Conservation (phyloP, 1,284 basidiomycete species). For the Puccinia hordei region DNA sequence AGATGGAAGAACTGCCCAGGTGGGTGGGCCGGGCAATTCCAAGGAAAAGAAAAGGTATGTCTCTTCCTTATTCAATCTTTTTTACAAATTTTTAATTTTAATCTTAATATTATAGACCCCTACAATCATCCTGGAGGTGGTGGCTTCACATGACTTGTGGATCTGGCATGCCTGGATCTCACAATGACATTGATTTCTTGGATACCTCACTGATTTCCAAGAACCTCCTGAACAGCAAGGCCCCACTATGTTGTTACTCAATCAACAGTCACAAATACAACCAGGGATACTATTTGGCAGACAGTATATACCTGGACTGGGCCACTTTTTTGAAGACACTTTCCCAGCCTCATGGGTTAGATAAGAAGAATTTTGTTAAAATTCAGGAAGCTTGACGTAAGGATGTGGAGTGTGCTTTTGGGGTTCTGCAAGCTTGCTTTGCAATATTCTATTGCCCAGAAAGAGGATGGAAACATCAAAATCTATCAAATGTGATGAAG, state of each 20-base stretch:
- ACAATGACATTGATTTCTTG: slow-evolving; percentile 2
- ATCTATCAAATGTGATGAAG: neutral
- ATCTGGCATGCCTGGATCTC: slow-evolving; percentile 30
- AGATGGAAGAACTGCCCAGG: slow-evolving; percentile 19
- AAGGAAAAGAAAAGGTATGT: too few species aligned
- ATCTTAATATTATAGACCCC: too few species aligned
- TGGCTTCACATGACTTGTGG: slow-evolving; percentile 7
- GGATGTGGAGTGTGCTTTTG: slow-evolving; percentile 21
- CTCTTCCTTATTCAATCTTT: too few species aligned
- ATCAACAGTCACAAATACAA: too few species aligned
- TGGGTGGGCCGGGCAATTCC: neutral
- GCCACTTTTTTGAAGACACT: neutral
- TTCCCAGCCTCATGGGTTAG: neutral
- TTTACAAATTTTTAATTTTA: too few species aligned
- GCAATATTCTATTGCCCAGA: neutral
- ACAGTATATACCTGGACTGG: slow-evolving; percentile 18
- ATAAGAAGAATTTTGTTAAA: neutral
- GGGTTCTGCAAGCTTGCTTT: slow-evolving; percentile 9
- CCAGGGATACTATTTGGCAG: neutral
- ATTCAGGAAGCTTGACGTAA: neutral
- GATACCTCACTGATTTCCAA: neutral
- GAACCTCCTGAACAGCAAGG: neutral
- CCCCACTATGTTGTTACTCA: neutral
- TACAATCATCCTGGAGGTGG: neutral
- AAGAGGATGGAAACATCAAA: neutral